Base-by-base conservation (phyloP, 1,284 basidiomycete genomes). In the Cutaneotrichosporon mucoides region DNA sequence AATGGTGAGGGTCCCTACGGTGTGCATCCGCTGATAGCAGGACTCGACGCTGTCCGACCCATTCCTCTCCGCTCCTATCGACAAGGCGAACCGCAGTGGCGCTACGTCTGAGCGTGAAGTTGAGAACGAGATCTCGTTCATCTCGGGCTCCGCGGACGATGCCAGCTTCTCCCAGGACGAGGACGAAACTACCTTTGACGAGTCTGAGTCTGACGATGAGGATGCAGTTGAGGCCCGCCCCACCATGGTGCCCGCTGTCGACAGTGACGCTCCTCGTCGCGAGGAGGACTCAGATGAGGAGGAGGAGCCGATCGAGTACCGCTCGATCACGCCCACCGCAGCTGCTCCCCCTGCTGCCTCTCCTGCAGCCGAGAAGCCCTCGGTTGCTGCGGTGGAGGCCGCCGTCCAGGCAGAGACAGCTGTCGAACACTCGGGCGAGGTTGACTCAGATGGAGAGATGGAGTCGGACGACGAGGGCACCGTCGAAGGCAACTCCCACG, bases 1-100 rank as follows among this genome's bases (percentile, higher is more conserved):
- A 6, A 56, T 60, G 42, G 58, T 65, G 40, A 55, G 61, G 40
- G 9, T 5, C 1, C 4, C 12, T 11, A 24, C 24, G 24, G 24
- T 4, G 24, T 24, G 41, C 50, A 13, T 15, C 66, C 60, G 45
- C 60, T 7, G 53, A 40, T 38, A 52, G 35, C 15, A 42, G 44
- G n/a, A 54, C 41, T 56, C 52, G 44, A 42, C 38, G 2, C 15
- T 53, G 12, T 68, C 68, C 4, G 72, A 76, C 55, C 71, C 71
- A 10, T 73, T 72, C 61, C 16, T 55, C 35, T 65, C 33, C 61
- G 66, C 40, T 41, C 37, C 43, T 2, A 24, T 15, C 34, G 41
- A 11, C 5, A 33, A 35, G 6, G 44, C n/a, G 5, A 36, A 33
- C 35, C 5, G 8, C 15, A 36, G 36, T 13, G 38, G 45, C n/a